Evolutionary conservation across 139 green algal genomes (phyloP).

Genomic region (Chlamydomonas sp.): DNA sequence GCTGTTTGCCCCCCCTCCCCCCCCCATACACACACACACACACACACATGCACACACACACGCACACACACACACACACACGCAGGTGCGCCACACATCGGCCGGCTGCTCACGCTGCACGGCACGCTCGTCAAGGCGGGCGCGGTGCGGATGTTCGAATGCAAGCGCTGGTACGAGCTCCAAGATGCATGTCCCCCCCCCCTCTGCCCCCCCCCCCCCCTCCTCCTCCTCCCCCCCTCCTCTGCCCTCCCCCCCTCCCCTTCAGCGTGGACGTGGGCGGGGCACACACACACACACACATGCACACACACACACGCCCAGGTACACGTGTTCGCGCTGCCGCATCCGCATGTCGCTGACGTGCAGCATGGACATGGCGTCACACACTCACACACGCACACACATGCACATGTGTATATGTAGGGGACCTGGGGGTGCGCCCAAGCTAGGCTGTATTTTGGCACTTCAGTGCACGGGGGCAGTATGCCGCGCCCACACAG

Average conservation of each 20-base stretch:
- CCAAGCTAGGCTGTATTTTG: too few relatives aligned
- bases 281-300: too few relatives aligned
- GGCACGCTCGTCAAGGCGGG: conserved; percentile 71
- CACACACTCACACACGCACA: too few relatives aligned
- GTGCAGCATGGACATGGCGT: conserved; percentile 25
- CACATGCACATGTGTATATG: too few relatives aligned
- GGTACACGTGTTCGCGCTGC: conserved; percentile 15
- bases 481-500: too few relatives aligned
- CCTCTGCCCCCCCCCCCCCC: not conserved
- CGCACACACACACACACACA: conserved; percentile 30
- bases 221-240: not conserved
- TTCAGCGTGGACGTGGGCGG: too few relatives aligned
- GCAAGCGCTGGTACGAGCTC: too few relatives aligned
- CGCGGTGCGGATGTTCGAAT: conserved; percentile 66
- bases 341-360: conserved; percentile 10
- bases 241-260: not conserved
- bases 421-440: too few relatives aligned
- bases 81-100: conserved; percentile 40
- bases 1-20: not conserved
- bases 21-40: not conserved
- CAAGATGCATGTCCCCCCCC: not conserved
- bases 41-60: not conserved
- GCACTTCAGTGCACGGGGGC: too few relatives aligned
- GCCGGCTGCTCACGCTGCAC: conserved; percentile 52
- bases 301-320: too few relatives aligned